Percentiles rank a stretch among this genome's conserved stretches.
Conservation (phyloP, 2,329 filamentous ascomycete genomes). For the Penicillium sp. region DNA sequence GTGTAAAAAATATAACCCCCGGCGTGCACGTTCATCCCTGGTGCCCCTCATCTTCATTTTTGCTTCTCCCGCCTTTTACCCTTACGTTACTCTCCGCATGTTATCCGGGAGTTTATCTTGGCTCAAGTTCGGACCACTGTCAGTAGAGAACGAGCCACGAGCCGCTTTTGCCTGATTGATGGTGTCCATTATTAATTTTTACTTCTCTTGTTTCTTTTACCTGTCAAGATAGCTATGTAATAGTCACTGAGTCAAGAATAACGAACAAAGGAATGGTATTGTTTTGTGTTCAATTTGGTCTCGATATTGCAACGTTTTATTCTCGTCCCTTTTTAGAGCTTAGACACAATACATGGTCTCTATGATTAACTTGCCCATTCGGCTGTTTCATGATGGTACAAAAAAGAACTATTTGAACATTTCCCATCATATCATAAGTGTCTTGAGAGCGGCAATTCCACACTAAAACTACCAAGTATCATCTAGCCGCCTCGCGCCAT, state of each 20-base stretch:
- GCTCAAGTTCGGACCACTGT: constrained; percentile 5
- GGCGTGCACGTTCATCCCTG: constrained; percentile 16
- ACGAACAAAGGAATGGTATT: constrained; percentile 23
- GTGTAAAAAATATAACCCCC: constrained; percentile 10
- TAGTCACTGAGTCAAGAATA: constrained; percentile 30
- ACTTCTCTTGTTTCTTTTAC: constrained; percentile 18
- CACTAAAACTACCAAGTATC: background rate
- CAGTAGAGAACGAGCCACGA: constrained; percentile 5
- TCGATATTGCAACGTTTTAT: background rate
- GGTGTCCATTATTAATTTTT: constrained; percentile 17
- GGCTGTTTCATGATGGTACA: background rate
- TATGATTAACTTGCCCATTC: background rate
- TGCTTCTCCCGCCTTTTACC: constrained; percentile 5
- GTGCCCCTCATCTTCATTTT: constrained; percentile 13
- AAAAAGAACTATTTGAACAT: background rate
- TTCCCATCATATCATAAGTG: background rate
- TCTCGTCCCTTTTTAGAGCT: background rate
- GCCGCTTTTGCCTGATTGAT: constrained; percentile 9
- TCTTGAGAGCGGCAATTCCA: background rate
- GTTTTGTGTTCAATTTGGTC: background rate
- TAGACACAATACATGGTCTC: background rate
- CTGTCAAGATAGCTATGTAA: constrained; percentile 27
- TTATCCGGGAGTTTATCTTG: constrained; percentile 4
- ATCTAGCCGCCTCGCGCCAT: background rate
- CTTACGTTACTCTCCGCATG: constrained; percentile 9